Evolutionary conservation across 1,284 basidiomycete species (phyloP), one percentile per base, ranked within the genome.

Genomic region (Abortiporus biennis): DNA sequence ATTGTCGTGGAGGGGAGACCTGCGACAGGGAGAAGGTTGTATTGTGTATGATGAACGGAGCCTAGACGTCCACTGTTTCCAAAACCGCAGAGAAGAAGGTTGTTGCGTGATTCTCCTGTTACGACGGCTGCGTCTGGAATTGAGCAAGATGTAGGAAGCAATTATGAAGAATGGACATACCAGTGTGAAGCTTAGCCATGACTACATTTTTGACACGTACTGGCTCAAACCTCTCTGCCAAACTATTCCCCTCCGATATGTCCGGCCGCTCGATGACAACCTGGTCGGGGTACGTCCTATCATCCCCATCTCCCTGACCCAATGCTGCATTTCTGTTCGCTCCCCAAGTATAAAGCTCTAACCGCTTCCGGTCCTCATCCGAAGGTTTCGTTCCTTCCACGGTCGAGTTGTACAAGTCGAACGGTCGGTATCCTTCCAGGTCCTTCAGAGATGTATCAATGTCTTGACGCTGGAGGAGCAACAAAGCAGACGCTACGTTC

Each of bases 351-450:
- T 81, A 88, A 11, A 99, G 66, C 42, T 96, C 84, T 0, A 70
- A 71, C 19, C 57, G 56, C 3, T 56, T 59, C 11, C 66, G 60
- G 58, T 43, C 30, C 20, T 48, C 47, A 31, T 67, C 66, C 9
- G 27, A 8, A 3, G 89, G 89, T 56, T 80, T 76, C 1, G 80
- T 82, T 11, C 78, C 83, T 46, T 81, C 76, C 23, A 96, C 69
- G 0, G 92, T 95, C 3, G 85, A 84, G 56, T 97, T 97, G 67
- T 93, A 98, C 20, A 99, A 66, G 56, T 99, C 95, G 51, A 94
- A 94, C 0, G 93, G 81, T 0, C 91, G 92, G 60, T 96, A 85
- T 1, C 93, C 95, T 56, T 98, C 95, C 27, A 70, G 60, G 56
- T 99, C 96, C 61, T 92, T 93, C 44, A 92, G 54, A 1, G 75